Conservation (phyloP, 169 alveolate genomes). For the Cardiosporidium cionae region DNA sequence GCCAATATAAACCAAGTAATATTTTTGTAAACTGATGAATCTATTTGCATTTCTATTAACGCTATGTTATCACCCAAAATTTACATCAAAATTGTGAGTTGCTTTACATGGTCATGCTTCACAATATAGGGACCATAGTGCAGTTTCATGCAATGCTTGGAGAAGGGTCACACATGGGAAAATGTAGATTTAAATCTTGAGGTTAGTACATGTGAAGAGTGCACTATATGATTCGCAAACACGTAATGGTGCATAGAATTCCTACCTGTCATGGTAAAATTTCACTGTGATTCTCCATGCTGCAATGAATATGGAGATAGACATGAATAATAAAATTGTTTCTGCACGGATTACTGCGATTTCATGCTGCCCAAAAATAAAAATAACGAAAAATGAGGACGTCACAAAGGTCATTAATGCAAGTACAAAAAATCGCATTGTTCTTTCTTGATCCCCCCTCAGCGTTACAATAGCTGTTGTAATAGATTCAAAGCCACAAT, state of each 20-base stretch:
- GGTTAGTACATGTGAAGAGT: background rate
- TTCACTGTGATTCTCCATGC: conserved; percentile 3
- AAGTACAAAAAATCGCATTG: background rate
- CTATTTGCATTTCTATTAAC: background rate
- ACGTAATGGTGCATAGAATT: background rate
- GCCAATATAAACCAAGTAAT: background rate
- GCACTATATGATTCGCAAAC: background rate
- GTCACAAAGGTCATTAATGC: conserved; percentile 5
- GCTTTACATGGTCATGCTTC: background rate
- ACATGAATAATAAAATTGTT: background rate
- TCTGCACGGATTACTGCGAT: conserved; percentile 1
- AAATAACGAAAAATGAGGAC: conserved; percentile 5
- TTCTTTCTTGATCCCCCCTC: conserved; percentile 5
- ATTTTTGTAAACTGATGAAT: background rate
- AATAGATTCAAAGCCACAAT: conserved; percentile 6
- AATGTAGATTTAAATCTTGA: background rate
- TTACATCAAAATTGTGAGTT: background rate
- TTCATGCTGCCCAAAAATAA: background rate
- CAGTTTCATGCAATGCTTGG: background rate
- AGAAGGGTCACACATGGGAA: background rate
- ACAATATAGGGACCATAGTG: background rate
- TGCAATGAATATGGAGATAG: conserved; percentile 5
- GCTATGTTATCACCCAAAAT: background rate
- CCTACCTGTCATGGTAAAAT: conserved; percentile 11
- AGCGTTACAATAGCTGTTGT: background rate